Evolutionary conservation across 2,329 filamentous ascomycete genomes (phyloP).

Genomic region (Fusarium sp.): DNA sequence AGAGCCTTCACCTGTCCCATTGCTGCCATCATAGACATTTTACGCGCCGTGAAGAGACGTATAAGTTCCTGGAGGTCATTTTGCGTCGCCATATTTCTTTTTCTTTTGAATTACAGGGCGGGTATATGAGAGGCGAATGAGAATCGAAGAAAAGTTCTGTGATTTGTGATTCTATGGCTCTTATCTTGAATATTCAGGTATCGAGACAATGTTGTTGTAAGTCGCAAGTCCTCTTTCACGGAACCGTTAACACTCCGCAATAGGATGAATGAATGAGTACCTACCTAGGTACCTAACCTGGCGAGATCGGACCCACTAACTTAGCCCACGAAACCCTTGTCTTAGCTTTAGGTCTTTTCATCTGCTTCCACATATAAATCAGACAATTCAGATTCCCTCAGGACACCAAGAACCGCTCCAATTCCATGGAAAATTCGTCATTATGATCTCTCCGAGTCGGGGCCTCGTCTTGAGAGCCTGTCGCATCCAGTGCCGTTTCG

Average conservation of each 20-base stretch:
- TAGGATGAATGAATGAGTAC: conserved; percentile 9
- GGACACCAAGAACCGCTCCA: neutral
- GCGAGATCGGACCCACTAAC: conserved; percentile 17
- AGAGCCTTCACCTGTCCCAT: conserved; percentile 68
- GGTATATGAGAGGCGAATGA: neutral
- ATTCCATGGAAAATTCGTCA: conserved; percentile 26
- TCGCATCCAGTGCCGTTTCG: conserved; percentile 43
- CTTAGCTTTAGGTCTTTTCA: conserved; percentile 13
- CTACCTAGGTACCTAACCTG: conserved; percentile 3
- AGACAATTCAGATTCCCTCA: neutral
- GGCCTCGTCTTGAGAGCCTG: conserved; percentile 34
- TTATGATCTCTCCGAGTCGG: conserved; percentile 48
- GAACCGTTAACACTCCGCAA: conserved; percentile 16
- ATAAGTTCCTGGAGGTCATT: conserved; percentile 71
- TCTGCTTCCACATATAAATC: conserved; percentile 24
- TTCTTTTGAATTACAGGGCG: too few species aligned
- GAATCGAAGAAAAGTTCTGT: neutral
- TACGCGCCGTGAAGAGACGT: conserved; percentile 68
- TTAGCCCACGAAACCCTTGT: conserved; percentile 27
- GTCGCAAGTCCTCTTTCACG: conserved; percentile 11
- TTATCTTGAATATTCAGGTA: neutral
- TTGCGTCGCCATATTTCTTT: conserved; percentile 62
- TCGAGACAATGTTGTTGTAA: conserved; percentile 26
- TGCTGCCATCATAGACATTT: conserved; percentile 67
- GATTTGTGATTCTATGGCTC: too few species aligned